These are phyloP conservation scores for Talaromyces proteolyticus DNA, from an alignment of 495 filamentous ascomycete genomes.

Conservation along the genomic window DNA sequence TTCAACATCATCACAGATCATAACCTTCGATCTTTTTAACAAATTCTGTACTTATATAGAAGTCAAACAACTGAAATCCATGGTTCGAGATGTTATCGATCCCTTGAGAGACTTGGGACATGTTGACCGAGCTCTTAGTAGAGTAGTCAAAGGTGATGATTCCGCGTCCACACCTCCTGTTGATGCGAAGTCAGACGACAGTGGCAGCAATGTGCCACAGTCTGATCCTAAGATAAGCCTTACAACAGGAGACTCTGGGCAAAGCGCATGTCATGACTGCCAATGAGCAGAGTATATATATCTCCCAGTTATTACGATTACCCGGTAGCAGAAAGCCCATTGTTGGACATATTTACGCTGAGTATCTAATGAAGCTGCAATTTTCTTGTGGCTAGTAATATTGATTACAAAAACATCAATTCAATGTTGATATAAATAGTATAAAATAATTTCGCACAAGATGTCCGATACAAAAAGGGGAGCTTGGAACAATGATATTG, in stretches of 20 bases:
- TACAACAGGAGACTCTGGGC: slow-evolving; percentile 4
- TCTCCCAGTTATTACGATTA: no score
- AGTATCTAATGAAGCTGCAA: not conserved
- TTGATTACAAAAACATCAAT: no score
- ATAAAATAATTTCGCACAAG: no score
- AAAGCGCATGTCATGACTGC: slow-evolving; percentile 42
- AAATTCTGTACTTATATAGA: slow-evolving; percentile 36
- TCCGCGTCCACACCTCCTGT: slow-evolving; percentile 3
- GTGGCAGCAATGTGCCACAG: not conserved
- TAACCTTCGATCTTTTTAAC: slow-evolving; percentile 3
- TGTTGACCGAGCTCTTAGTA: slow-evolving; percentile 54
- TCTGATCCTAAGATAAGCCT: no score
- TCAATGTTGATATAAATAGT: no score
- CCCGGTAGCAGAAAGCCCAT: no score
- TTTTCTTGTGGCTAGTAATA: no score
- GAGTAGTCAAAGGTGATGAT: slow-evolving; percentile 3
- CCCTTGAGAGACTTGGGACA: slow-evolving; percentile 77
- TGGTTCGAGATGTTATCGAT: slow-evolving; percentile 79
- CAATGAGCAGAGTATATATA: slow-evolving; percentile 12
- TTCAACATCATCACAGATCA: no score
- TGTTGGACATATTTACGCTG: no score
- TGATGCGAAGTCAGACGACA: slow-evolving; percentile 8
- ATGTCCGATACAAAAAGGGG: not conserved
- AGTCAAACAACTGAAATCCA: slow-evolving; percentile 82
- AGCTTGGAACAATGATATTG: not conserved